Base-by-base conservation (phyloP, 1,139 yeast genomes). In the Blastobotrys ciferrii region DNA sequence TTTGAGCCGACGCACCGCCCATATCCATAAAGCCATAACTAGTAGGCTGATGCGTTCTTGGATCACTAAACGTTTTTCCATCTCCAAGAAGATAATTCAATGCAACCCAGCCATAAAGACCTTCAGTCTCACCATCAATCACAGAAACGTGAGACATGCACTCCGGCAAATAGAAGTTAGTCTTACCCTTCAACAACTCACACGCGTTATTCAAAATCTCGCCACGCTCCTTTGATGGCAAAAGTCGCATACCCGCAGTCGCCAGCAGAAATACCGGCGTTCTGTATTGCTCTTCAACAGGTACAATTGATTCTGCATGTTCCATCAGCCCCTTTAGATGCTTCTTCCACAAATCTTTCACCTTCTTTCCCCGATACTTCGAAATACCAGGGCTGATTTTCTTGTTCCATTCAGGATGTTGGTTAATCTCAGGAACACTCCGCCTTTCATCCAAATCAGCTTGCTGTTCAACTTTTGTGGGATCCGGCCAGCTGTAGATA, bases 1-100 rank as follows among this genome's bases (percentile, higher is more conserved):
- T 80, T 62, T 87, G 95, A 0, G 95, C 83, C 1, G 92, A 84
- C 0, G 94, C 94, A 0, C 95, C 95, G 2, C 95, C 95, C 89
- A 87, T 83, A 56, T 87, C 95, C 52, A 87, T 65, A 32, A 87
- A 72, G 1, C 95, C 95, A 57, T 75, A 82, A 0, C 89, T 77
- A 19, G 74, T 67, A 51, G 76, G 78, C 71, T 70, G 2, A 75
- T 76, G 52, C 72, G 76, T 64, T 50, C 74, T 77, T 9, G 42
- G 30, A 33, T 31, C 33, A 45, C 42, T 40, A 49, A 52, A 53
- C 15, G 44, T 40, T 19, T 46, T 42, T 15, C 46, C 47, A 3
- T 58, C 80, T 1, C 82, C 84, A 20, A 80, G 72, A 55, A 84
- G 66, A 53, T 83, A 82, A 58, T 86, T 86, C 38, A 85, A 66